phyloP scores from a whole-genome alignment of 495 filamentous ascomycete genomes.

The Aspergillus heteromorphus region DNA sequence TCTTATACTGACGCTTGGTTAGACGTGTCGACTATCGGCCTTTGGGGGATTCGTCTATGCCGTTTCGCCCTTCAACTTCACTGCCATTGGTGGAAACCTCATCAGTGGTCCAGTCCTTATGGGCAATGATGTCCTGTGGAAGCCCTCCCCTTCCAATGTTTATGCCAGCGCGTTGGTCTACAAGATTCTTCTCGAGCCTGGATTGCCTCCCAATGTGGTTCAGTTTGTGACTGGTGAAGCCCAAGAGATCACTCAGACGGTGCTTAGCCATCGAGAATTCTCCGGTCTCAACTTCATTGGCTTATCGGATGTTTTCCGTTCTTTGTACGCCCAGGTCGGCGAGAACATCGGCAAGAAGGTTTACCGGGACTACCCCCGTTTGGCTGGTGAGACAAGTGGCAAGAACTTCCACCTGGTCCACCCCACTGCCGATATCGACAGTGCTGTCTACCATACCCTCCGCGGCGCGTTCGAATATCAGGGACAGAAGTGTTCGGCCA shows the following conservation, averaged over 20 bases:
- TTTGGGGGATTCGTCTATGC: slow-evolving; percentile 82
- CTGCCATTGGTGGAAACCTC: slow-evolving; percentile 76
- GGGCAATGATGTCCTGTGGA: slow-evolving; percentile 88
- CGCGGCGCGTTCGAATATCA: slow-evolving; percentile 87
- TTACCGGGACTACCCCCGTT: slow-evolving; percentile 71
- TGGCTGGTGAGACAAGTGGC: slow-evolving; percentile 82
- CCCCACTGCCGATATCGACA: slow-evolving; percentile 63
- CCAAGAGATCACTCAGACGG: slow-evolving; percentile 62
- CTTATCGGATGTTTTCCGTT: slow-evolving; percentile 74
- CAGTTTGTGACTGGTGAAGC: slow-evolving; percentile 81
- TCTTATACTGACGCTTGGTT: neutral
- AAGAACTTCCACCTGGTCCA: slow-evolving; percentile 92
- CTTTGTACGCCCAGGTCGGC: slow-evolving; percentile 66
- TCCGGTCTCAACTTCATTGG: slow-evolving; percentile 78
- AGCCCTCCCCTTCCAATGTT: slow-evolving; percentile 74
- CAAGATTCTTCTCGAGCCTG: slow-evolving; percentile 82
- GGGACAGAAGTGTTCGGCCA: slow-evolving; percentile 85
- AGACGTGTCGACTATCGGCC: slow-evolving; percentile 73
- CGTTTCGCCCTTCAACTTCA: slow-evolving; percentile 86
- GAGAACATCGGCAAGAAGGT: slow-evolving; percentile 59
- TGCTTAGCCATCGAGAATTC: slow-evolving; percentile 64
- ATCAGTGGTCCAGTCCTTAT: slow-evolving; percentile 67
- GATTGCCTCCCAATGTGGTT: slow-evolving; percentile 72
- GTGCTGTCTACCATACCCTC: slow-evolving; percentile 74
- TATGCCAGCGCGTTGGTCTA: slow-evolving; percentile 71